Conservation (phyloP, 371 early-diverging fungal genomes). For the Apophysomyces elegans region DNA sequence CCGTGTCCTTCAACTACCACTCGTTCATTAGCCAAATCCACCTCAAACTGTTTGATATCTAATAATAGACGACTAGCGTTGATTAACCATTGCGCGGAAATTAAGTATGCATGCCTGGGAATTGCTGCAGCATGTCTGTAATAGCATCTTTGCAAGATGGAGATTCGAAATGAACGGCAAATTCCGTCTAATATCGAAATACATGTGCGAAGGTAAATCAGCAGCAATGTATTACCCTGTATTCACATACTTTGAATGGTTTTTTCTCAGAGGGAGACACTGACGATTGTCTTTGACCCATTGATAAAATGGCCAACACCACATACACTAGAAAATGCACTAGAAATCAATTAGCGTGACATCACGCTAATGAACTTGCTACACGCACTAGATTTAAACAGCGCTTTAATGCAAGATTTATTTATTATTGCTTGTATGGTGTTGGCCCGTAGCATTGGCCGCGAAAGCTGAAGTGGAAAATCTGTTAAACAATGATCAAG, state of each 20-base stretch:
- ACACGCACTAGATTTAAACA: too few species aligned
- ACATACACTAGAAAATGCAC: too few species aligned
- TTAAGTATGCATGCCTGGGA: constrained; percentile 40
- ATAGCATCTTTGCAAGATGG: constrained; percentile 69
- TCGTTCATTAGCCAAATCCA: constrained; percentile 54
- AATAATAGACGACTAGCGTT: background rate
- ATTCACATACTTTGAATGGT: background rate
- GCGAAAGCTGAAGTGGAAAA: too few species aligned
- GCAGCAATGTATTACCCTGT: background rate
- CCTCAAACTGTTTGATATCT: constrained; percentile 55
- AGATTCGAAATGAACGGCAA: constrained; percentile 81
- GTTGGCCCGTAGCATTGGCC: too few species aligned
- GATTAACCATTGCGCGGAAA: too few species aligned
- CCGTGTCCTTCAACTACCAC: constrained; percentile 65
- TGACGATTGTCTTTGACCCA: background rate
- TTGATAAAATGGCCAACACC: background rate
- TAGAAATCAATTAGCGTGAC: too few species aligned
- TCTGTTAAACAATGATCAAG: too few species aligned
- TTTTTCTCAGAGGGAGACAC: background rate
- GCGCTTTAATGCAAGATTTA: too few species aligned
- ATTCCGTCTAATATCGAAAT: constrained; percentile 55
- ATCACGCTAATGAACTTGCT: too few species aligned
- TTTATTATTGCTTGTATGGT: too few species aligned
- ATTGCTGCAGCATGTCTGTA: constrained; percentile 48
- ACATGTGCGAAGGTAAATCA: background rate